Base-by-base conservation (phyloP, 2,329 filamentous ascomycete species). In the Fusarium keratoplasticum region DNA sequence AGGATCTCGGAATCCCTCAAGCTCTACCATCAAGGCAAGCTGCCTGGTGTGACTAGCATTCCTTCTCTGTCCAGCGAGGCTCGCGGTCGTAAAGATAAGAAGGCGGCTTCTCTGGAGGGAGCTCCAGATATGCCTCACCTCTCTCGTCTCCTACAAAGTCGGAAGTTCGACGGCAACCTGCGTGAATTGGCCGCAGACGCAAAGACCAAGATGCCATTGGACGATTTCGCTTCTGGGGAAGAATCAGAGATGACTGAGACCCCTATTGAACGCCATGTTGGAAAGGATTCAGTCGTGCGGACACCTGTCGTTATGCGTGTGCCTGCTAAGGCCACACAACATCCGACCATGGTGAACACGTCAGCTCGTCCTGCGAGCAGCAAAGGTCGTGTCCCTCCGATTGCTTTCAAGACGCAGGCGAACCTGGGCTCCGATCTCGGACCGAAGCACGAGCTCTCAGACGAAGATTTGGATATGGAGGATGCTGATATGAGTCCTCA, bases 401-500 rank as follows among this genome's bases (percentile, higher is more conserved):
- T 81, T 78, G 81, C 82, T 69, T 84, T 85, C 76, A 83, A 80
- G 73, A 84, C 83, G 61, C 82, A 78, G 64, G 80, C 80, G 18
- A 78, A 73, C 55, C 76, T 78, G 25, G 62, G 65, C 52, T 64
- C 72, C 61, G 65, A 59, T 27, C 55, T 77, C 25, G 70, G 74
- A 50, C 63, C 67, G 22, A 79, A 77, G 62, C 75, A 70, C 50
- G 69, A 69, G 52, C 67, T 83, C 25, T 82, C 79, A 16, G 86
- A 83, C 72, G 88, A 87, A 72, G 87, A 87, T 63, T 83, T 86
- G 54, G 88, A 90, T 65, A 86, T 90, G 79, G 81, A 83, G 35
- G 89, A 91, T 64, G 86, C 87, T 55, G 90, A 93, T 63, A 82
- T 94, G 66, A 94, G 92, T 77, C 93, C 93, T 6, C 90, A 91